Evolutionary conservation across 805 yeast genomes (phyloP).

Genomic region (Cyberlindnera americana): DNA sequence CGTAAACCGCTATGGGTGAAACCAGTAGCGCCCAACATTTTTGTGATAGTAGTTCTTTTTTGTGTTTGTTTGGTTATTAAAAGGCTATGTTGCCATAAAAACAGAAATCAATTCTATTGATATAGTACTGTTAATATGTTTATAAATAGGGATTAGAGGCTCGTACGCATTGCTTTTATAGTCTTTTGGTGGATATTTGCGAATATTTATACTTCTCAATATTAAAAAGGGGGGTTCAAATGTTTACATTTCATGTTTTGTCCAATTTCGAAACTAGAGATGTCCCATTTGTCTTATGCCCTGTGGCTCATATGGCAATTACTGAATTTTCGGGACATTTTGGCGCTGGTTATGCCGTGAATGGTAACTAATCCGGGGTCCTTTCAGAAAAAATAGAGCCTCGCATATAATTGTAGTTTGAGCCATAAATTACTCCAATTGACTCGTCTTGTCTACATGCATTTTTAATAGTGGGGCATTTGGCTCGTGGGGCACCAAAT

Average conservation of each 20-base stretch:
- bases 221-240: not conserved
- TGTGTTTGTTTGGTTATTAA: not conserved
- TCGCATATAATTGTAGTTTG: too few relatives aligned
- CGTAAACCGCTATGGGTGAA: not conserved
- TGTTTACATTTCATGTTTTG: constrained; percentile 5
- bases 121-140: too few relatives aligned
- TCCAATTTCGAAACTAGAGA: not conserved
- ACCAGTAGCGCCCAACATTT: not conserved
- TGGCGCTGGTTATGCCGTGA: not conserved
- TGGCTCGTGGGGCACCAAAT: constrained; percentile 1
- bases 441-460: too few relatives aligned
- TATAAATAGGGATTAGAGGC: too few relatives aligned
- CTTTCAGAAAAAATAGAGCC: too few relatives aligned
- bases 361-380: constrained; percentile 1
- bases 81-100: too few relatives aligned
- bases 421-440: too few relatives aligned
- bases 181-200: too few relatives aligned
- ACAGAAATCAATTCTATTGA: too few relatives aligned
- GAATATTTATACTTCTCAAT: not conserved
- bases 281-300: constrained; percentile 1
- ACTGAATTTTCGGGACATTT: not conserved
- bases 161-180: too few relatives aligned
- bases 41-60: not conserved
- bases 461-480: too few relatives aligned
- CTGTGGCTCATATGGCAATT: too few relatives aligned